Evolutionary conservation across 257 asterid species (phyloP), one percentile per base, ranked within the genome.

Genomic region (Nicotiana tomentosiformis): DNA sequence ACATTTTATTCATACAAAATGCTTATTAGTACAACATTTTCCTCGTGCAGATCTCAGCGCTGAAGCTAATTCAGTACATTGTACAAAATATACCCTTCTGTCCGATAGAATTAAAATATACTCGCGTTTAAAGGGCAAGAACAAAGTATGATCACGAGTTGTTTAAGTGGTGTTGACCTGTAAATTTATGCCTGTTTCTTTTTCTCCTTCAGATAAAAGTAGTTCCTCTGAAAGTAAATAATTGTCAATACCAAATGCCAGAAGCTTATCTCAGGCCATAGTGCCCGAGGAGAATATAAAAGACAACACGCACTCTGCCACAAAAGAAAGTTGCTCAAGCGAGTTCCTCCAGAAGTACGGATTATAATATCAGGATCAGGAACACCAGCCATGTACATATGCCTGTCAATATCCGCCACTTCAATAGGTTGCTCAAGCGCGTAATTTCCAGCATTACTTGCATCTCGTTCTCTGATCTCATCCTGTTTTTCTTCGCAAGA

Each of bases 191-290:
- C 81, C 9, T 78, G 90, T 69, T 90, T 89, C 83, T 67, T 64
- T 84, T 88, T 90, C 87, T 77, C 86, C 77, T 87, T 87, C 85
- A 91, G 53, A 80, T 87, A 89, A 33, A 85, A 56, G 68, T 20
- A 83, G 78, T 81, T 88, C 85, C 92, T 87, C 70, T 93, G 98
- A 62, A 83, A 92, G 33, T 92, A 92, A 80, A 90, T 29, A 84
- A 93, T 82, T 18, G 87, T 94, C 49, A 83, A 82, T 51, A 91
- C 90, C 86, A 92, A 81, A 88, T 92, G 97, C 87, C 93, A 43
- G 32, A 91, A 88, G 69, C 97, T 92, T 49, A 93, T 88, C 32
- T 92, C 98, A 0, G 98, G 98, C 97, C 97, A 93, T 16, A 92
- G 90, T 29, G 81, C 83, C 9, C 82, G 39, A 7, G 97, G 95